Base-by-base conservation (phyloP, 768 basidiomycete genomes). In the Mycena vulgaris region DNA sequence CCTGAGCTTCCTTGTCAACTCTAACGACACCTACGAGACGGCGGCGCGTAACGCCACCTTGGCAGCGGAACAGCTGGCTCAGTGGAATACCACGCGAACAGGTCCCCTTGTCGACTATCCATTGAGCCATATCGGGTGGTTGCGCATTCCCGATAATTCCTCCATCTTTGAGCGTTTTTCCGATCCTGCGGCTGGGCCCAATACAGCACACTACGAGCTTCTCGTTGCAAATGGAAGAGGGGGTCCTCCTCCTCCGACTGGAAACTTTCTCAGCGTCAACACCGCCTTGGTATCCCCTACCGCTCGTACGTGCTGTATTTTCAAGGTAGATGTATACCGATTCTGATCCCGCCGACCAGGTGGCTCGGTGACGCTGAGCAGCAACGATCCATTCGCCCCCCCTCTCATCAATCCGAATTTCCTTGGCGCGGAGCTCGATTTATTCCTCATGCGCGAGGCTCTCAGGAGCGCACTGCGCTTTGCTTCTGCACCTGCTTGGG, bases 241-340 rank as follows among this genome's bases (percentile, higher is more conserved):
- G 5, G 37, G 39, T 19, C 6, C 25, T 19, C 37, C 17, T 4
- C 48, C 48, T 25, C 5, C 48, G 9, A 49, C 37, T 27, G 56
- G 56, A 5, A 39, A 39, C 39, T 76, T 33, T 78, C 78, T 14
- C 55, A 58, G 31, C 76, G 76, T 14, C 77, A 78, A 8, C 3
- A 3, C 9, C 14, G 39, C 14, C 17, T 8, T 39, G 39, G 39
- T 39, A 39, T 8, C 39, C 7, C 39, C 39, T 39, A 16, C 39
- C 14, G 39, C 39, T 3, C 39, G 39, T 39, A 39, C 17, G 39
- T 39, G n/a, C n/a, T n/a, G n/a, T n/a, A n/a, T n/a, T n/a, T n/a
- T 2, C 45, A 5, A 4, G 2, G 45, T 35, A 47, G 2, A n/a
- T n/a, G n/a, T n/a, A 16, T 16, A 16, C 39, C 17, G 39, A 39